Conservation (phyloP, 1,284 basidiomycete species). For the Hymenochaete sp. region DNA sequence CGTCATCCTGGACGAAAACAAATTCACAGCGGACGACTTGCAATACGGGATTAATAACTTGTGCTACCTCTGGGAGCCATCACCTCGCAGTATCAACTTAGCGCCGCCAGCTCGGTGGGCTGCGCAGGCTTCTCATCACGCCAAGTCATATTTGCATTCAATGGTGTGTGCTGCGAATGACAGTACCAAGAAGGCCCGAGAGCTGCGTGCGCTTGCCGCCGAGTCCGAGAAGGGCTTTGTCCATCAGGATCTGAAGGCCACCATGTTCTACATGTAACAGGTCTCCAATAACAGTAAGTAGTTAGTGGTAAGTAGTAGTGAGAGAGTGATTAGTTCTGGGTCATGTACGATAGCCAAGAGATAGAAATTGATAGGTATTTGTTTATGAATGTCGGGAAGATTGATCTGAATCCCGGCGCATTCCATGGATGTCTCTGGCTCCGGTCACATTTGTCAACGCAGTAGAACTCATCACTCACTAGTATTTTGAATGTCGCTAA, state of each 20-base stretch:
- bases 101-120: constrained; percentile 60
- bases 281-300: background rate
- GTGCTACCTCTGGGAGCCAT: constrained; percentile 63
- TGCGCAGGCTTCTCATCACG: constrained; percentile 25
- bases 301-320: background rate
- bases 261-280: constrained; percentile 10
- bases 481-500: no score
- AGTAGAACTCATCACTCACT: no score
- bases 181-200: background rate
- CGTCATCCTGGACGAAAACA: constrained; percentile 64
- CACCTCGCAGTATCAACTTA: constrained; percentile 68
- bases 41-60: constrained; percentile 57
- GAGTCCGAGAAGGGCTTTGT: constrained; percentile 6
- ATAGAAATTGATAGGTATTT: no score
- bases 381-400: no score
- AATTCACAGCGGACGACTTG: constrained; percentile 52
- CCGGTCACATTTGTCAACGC: no score
- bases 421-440: no score
- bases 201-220: background rate
- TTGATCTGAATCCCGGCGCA: no score
- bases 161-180: constrained; percentile 24
- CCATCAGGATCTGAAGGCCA: constrained; percentile 5
- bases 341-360: no score
- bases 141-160: constrained; percentile 22
- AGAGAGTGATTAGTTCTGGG: no score